Evolutionary conservation across 805 yeast genomes (phyloP).

Genomic region (Tetrapisispora pingtungensis): DNA sequence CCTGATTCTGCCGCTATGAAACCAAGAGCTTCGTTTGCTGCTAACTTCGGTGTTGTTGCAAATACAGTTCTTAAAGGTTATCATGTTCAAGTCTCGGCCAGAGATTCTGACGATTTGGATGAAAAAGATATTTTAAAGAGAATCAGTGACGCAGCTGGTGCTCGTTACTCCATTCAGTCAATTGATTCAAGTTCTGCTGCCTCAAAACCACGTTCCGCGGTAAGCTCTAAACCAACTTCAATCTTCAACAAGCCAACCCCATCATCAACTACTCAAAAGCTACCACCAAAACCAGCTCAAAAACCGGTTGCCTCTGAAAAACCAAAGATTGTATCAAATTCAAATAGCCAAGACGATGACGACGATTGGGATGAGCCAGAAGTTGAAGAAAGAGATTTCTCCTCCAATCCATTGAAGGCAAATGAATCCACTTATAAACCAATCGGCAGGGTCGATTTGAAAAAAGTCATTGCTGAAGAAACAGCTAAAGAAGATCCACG

Average conservation of each 20-base stretch:
- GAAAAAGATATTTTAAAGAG: constrained; percentile 63
- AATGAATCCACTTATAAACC: constrained; percentile 47
- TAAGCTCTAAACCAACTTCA: constrained; percentile 14
- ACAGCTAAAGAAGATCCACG: constrained; percentile 36
- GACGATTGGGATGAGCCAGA: constrained; percentile 41
- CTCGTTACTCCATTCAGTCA: constrained; percentile 69
- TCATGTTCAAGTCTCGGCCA: constrained; percentile 95
- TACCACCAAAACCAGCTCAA: constrained; percentile 13
- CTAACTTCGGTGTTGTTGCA: constrained; percentile 68
- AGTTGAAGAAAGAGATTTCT: constrained; percentile 39
- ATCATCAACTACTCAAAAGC: constrained; percentile 13
- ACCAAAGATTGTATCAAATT: not conserved
- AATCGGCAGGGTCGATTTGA: constrained; percentile 48
- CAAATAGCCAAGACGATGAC: constrained; percentile 19
- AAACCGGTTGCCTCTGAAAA: constrained; percentile 8
- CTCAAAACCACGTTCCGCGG: constrained; percentile 30
- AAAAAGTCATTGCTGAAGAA: constrained; percentile 35
- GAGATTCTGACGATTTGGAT: constrained; percentile 83
- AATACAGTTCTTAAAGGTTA: constrained; percentile 60
- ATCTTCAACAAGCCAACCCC: constrained; percentile 16
- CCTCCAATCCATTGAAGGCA: constrained; percentile 36
- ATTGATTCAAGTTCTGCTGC: constrained; percentile 6
- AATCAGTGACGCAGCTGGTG: constrained; percentile 89
- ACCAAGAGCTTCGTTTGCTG: constrained; percentile 63
- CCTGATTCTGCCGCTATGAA: constrained; percentile 90